phyloP scores from a whole-genome alignment of 2,329 filamentous ascomycete genomes.

The Cladosporium phlei region DNA sequence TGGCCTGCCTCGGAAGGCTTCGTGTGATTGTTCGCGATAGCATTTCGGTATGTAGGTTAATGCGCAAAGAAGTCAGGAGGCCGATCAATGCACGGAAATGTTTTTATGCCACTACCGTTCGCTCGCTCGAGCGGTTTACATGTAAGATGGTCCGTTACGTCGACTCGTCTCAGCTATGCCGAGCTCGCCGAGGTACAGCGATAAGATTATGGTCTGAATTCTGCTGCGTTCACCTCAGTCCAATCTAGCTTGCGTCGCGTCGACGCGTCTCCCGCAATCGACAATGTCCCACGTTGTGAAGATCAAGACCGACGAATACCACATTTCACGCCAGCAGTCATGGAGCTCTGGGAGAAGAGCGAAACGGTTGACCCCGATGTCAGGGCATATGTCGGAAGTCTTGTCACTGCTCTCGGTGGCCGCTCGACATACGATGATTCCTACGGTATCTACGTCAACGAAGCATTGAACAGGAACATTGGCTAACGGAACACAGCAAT shows the following conservation, averaged over 20 bases:
- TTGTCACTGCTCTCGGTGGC: conserved; percentile 75
- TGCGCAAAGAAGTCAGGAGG: not conserved
- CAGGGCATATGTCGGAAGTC: conserved; percentile 85
- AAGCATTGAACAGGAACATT: not conserved
- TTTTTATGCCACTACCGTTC: not conserved
- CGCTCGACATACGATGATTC: conserved; percentile 33
- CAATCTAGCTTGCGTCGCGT: conserved; percentile 6
- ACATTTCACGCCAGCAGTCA: conserved; percentile 11
- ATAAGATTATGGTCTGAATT: not conserved
- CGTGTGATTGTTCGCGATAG: conserved; percentile 1
- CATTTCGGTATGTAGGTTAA: not conserved
- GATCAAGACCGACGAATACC: not conserved
- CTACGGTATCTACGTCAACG: conserved; percentile 48
- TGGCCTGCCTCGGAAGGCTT: conserved; percentile 13
- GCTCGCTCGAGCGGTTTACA: no score
- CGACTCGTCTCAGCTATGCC: no score
- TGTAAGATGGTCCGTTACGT: no score
- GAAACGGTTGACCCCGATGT: conserved; percentile 77
- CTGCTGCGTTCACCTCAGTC: not conserved
- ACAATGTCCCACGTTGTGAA: not conserved
- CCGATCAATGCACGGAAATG: not conserved
- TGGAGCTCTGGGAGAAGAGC: conserved; percentile 29
- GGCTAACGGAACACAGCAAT: conserved; percentile 45
- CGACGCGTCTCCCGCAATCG: conserved; percentile 8
- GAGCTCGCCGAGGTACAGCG: no score